Evolutionary conservation across 2,329 filamentous ascomycete genomes (phyloP).

Genomic region (Paecilomyces sp.): DNA sequence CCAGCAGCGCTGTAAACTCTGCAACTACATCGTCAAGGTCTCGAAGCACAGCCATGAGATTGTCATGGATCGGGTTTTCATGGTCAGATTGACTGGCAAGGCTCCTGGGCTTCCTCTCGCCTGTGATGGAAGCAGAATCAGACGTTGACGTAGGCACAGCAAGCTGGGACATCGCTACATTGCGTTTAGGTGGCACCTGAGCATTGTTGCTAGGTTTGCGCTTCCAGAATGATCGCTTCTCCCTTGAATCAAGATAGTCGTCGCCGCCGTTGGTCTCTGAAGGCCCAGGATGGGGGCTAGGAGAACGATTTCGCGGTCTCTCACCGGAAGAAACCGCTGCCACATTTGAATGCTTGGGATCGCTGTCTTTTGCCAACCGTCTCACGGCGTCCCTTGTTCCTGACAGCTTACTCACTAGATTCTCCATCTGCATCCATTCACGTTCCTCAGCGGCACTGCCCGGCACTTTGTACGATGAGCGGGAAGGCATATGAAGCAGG

Average conservation of each 20-base stretch:
- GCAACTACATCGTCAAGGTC: constrained; percentile 78
- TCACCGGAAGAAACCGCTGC: constrained; percentile 10
- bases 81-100: constrained; percentile 35
- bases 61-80: constrained; percentile 66
- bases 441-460: constrained; percentile 55
- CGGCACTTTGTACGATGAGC: constrained; percentile 16
- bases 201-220: constrained; percentile 62
- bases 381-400: constrained; percentile 84
- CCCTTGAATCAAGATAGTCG: constrained; percentile 32
- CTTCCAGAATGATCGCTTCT: constrained; percentile 83
- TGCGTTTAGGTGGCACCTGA: constrained; percentile 29
- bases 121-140: constrained; percentile 18
- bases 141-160: constrained; percentile 37
- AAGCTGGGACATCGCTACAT: constrained; percentile 44
- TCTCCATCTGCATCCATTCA: constrained; percentile 83
- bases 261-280: constrained; percentile 25
- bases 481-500: constrained; percentile 25
- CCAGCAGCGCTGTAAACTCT: constrained; percentile 72
- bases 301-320: constrained; percentile 23
- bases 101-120: constrained; percentile 26
- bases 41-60: constrained; percentile 73
- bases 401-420: constrained; percentile 75
- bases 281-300: constrained; percentile 23
- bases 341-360: constrained; percentile 49
- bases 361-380: constrained; percentile 77